Evolutionary conservation across 106 monocot species (phyloP), one percentile per base, ranked within the genome.

Genomic region (Chionographis japonica): DNA sequence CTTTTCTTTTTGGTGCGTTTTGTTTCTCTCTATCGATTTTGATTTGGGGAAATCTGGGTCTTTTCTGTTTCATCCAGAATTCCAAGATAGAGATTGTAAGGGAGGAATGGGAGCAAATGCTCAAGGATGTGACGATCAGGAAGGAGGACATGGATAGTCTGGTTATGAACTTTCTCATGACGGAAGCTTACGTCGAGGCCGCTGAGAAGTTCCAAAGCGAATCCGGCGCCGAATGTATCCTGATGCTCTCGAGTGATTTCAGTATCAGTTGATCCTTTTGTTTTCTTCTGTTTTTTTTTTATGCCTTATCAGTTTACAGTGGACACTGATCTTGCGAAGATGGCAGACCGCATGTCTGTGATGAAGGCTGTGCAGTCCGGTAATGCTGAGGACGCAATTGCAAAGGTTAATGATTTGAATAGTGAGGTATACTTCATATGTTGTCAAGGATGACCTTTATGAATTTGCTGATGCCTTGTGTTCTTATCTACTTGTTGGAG

Each of bases 161-260:
- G 14, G 81, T 85, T 17, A 81, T 89, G 88, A 79, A 89, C 61
- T 84, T 84, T 35, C 84, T 89, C 27, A 76, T 85, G 19, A 89
- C 79, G 1, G 88, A 82, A 59, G 81, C 84, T 46, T 89, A 79
- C 57, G 75, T 79, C 1, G 81, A 82, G 40, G 81, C 88, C 5
- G 81, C 81, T 0, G 76, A 89, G 58, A 89, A 84, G 60, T 89
- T 89, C 64, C 73, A 64, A 6, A 40, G 65, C 20, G 88, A 89
- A 58, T 89, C 88, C 40, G 85, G 84, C 40, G 81, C 84, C 12
- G 75, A 89, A 68, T 79, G 81, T 89, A 89, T 84, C 72, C 81
- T 60, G 18, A 40, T 6, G 5, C 40, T 62, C 12, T 50, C 9
- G 6, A 2, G 27, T 27, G 27, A 27, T 27, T 27, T 27, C 27